Evolutionary conservation across 257 asterid genomes (phyloP).

Genomic region (Scutellaria minor): DNA sequence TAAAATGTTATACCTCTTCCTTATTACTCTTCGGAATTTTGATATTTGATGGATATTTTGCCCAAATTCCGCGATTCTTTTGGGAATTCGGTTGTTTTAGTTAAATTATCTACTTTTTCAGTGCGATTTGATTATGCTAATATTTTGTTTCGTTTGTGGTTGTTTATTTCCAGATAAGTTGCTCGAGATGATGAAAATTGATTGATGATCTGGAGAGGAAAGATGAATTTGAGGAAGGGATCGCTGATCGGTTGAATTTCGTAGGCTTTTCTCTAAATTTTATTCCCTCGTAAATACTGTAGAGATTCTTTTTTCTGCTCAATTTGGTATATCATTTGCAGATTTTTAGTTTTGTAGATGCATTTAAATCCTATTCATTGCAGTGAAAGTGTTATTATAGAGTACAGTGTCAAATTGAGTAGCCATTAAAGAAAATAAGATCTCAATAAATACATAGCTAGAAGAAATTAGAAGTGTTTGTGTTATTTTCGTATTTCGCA

Average conservation of each 20-base stretch:
- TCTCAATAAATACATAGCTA: background rate
- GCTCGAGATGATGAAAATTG: constrained; percentile 26
- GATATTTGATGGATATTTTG: constrained; percentile 3
- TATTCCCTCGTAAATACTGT: constrained; percentile 35
- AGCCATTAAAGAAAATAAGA: constrained; percentile 6
- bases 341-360: constrained; percentile 2
- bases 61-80: background rate
- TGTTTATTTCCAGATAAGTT: constrained; percentile 36
- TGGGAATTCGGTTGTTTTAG: background rate
- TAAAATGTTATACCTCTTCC: background rate
- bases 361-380: constrained; percentile 18
- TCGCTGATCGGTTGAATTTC: constrained; percentile 39
- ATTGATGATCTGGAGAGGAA: constrained; percentile 43
- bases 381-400: background rate
- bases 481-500: background rate
- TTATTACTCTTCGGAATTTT: constrained; percentile 14
- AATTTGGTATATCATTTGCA: background rate
- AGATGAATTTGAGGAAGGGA: constrained; percentile 32
- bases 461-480: constrained; percentile 24
- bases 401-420: constrained; percentile 2
- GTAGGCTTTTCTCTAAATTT: background rate
- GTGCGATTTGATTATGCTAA: constrained; percentile 4
- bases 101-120: constrained; percentile 1
- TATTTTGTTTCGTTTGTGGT: constrained; percentile 26
- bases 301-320: constrained; percentile 20